A percentile compares a stretch with the other conserved stretches of the same genome.
phyloP scores from a whole-genome alignment of 2,329 filamentous ascomycete genomes.

The Thelonectria olida region DNA sequence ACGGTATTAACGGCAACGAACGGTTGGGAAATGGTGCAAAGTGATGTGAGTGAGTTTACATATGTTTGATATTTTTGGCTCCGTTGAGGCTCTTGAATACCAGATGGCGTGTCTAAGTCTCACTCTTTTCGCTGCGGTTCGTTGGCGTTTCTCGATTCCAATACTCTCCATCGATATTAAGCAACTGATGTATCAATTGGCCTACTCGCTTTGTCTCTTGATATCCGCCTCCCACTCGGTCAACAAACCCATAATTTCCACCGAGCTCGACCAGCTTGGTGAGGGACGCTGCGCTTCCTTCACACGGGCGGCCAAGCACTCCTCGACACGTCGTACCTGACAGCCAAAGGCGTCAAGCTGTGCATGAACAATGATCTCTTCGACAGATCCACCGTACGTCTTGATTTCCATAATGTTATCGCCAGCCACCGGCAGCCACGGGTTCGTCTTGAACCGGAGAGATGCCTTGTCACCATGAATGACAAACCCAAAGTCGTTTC shows the following conservation, averaged over 20 bases:
- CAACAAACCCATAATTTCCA: slow-evolving; percentile 40
- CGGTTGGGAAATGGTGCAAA: no score
- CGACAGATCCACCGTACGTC: slow-evolving; percentile 31
- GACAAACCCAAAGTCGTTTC: slow-evolving; percentile 37
- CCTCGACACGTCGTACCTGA: slow-evolving; percentile 38
- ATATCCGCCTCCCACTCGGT: slow-evolving; percentile 37
- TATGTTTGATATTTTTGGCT: no score
- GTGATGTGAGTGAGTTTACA: no score
- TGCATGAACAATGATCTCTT: slow-evolving; percentile 31
- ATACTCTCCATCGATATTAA: no score
- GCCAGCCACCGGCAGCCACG: slow-evolving; percentile 39
- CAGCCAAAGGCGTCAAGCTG: slow-evolving; percentile 37
- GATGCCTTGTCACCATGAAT: slow-evolving; percentile 37
- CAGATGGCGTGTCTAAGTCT: no score
- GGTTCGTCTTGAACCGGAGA: slow-evolving; percentile 39
- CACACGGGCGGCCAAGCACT: slow-evolving; percentile 26
- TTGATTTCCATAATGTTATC: slow-evolving; percentile 36
- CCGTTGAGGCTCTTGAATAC: no score
- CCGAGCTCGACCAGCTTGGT: slow-evolving; percentile 35
- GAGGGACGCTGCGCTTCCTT: slow-evolving; percentile 35
- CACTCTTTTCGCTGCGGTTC: no score
- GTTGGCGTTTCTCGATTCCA: no score
- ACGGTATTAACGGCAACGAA: no score
- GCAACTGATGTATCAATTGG: no score
- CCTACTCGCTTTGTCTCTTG: background rate